Conservation (phyloP, 2,329 filamentous ascomycete genomes). For the Penicillium crustosum region DNA sequence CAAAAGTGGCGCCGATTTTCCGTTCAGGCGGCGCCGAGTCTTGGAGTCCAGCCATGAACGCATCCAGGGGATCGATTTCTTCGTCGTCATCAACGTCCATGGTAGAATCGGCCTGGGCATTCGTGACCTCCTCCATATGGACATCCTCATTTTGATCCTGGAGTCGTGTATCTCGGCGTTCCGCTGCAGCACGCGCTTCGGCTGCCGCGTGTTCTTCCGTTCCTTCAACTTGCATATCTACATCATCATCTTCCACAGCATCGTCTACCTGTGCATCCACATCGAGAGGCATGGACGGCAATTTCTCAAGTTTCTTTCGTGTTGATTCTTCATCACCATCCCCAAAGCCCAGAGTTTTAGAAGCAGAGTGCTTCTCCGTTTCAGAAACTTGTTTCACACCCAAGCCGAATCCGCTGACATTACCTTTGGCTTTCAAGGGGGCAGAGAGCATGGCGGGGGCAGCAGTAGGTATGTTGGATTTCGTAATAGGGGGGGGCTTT, state of each 20-base stretch:
- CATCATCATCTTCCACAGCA: slow-evolving; percentile 70
- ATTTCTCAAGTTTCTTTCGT: slow-evolving; percentile 84
- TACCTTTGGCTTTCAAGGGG: slow-evolving; percentile 65
- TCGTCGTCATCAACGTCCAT: slow-evolving; percentile 48
- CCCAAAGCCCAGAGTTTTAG: slow-evolving; percentile 77
- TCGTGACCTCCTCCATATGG: slow-evolving; percentile 44
- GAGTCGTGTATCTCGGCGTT: slow-evolving; percentile 72
- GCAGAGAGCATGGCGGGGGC: slow-evolving; percentile 44
- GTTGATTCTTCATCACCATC: slow-evolving; percentile 88
- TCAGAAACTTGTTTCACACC: slow-evolving; percentile 65
- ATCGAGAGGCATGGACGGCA: slow-evolving; percentile 73
- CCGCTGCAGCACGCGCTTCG: slow-evolving; percentile 79
- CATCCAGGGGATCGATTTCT: slow-evolving; percentile 87
- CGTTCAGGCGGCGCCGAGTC: slow-evolving; percentile 51
- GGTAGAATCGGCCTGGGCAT: slow-evolving; percentile 32
- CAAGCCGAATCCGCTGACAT: slow-evolving; percentile 82
- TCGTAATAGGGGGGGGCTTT: slow-evolving; percentile 46
- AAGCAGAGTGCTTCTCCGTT: slow-evolving; percentile 64
- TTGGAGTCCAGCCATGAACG: slow-evolving; percentile 81
- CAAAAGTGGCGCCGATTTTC: slow-evolving; percentile 34
- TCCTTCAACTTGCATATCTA: slow-evolving; percentile 71
- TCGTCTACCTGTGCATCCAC: slow-evolving; percentile 59
- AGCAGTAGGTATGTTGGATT: slow-evolving; percentile 40
- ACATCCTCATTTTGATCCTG: slow-evolving; percentile 53
- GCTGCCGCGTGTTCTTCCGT: slow-evolving; percentile 87